These are phyloP conservation scores for Myotisia sp. DNA, from an alignment of 2,329 filamentous ascomycete species.

Conservation along the genomic window DNA sequence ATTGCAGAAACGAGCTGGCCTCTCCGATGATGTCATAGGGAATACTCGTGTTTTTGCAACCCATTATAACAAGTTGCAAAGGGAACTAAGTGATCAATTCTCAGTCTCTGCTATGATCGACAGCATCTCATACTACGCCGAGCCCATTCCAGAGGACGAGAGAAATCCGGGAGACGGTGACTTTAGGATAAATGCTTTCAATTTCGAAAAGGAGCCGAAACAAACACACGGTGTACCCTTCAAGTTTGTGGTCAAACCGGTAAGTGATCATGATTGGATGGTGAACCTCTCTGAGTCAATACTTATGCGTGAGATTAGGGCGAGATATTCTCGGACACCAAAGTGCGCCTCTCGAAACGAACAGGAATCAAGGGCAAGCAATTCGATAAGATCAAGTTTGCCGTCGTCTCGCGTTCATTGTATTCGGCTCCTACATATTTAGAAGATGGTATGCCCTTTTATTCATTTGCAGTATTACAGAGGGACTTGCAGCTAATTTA, in stretches of 20 bases:
- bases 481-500: slow-evolving; percentile 1
- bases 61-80: slow-evolving; percentile 69
- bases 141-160: slow-evolving; percentile 62
- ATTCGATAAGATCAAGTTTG: slow-evolving; percentile 97
- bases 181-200: slow-evolving; percentile 64
- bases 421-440: slow-evolving; percentile 73
- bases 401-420: slow-evolving; percentile 53
- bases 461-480: background rate
- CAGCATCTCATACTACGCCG: slow-evolving; percentile 67
- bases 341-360: slow-evolving; percentile 81
- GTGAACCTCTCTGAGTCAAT: too few relatives aligned
- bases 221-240: slow-evolving; percentile 83
- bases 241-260: slow-evolving; percentile 70
- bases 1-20: slow-evolving; percentile 64
- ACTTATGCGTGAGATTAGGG: slow-evolving; percentile 38
- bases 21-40: slow-evolving; percentile 60
- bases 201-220: slow-evolving; percentile 79
- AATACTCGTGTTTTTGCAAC: slow-evolving; percentile 70
- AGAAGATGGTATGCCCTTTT: slow-evolving; percentile 63
- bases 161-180: slow-evolving; percentile 47
- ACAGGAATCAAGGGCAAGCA: slow-evolving; percentile 95
- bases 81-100: slow-evolving; percentile 55
- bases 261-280: slow-evolving; percentile 32
- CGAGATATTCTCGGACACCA: slow-evolving; percentile 80
- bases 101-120: slow-evolving; percentile 74